Percentiles rank a stretch among this genome's conserved stretches.
These are phyloP conservation scores for Pestalotiopsis sp. DNA, from an alignment of 2,329 filamentous ascomycete genomes.

Conservation along the genomic window DNA sequence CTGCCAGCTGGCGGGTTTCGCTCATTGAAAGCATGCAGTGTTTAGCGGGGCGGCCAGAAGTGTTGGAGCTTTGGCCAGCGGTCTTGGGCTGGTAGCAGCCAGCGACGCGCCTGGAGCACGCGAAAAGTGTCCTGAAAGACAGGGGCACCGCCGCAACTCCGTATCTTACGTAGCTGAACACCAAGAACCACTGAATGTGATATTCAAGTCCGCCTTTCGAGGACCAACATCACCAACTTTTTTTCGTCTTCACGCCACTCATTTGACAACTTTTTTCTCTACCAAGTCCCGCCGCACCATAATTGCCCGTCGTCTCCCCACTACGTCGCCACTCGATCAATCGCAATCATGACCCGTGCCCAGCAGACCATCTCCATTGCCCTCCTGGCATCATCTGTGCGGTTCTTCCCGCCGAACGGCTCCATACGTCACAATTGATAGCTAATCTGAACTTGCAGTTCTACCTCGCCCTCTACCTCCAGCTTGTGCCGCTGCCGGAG, in stretches of 20 bases:
- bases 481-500: constrained; percentile 78
- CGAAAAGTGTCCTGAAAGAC: constrained; percentile 15
- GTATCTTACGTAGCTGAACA: background rate
- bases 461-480: constrained; percentile 84
- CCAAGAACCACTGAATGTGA: background rate
- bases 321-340: background rate
- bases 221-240: background rate
- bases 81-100: background rate
- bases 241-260: constrained; percentile 13
- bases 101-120: constrained; percentile 13
- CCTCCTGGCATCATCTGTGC: constrained; percentile 85
- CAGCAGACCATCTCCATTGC: constrained; percentile 88
- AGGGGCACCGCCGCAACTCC: background rate
- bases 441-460: constrained; percentile 55
- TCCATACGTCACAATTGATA: background rate
- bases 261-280: background rate
- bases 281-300: background rate
- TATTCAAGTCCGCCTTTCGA: background rate
- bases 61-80: background rate
- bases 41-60: background rate
- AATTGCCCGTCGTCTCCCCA: background rate
- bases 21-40: background rate
- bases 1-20: background rate
- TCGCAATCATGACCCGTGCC: constrained; percentile 81
- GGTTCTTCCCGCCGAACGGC: constrained; percentile 27